Percentiles rank a stretch among this genome's conserved stretches.
Evolutionary conservation across 73 alveolate genomes (phyloP).

Genomic region (Uronychia binucleata): DNA sequence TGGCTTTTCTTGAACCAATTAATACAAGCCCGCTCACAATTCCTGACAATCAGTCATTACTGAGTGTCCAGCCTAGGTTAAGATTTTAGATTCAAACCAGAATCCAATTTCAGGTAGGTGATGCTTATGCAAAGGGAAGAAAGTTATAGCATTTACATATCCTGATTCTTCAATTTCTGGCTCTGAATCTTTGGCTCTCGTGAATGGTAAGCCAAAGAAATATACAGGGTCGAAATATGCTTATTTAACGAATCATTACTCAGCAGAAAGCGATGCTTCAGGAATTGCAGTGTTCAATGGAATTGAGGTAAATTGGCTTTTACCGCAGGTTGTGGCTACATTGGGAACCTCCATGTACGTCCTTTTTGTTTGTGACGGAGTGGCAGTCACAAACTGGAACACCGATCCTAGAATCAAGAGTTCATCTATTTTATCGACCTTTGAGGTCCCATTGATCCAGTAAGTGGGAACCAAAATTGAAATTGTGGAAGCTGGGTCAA

Average conservation of each 20-base stretch:
- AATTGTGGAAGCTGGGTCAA: background rate
- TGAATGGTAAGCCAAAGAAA: background rate
- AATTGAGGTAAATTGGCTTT: too few species aligned
- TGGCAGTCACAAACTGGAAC: background rate
- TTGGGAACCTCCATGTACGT: background rate
- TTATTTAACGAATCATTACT: background rate
- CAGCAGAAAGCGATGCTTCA: background rate
- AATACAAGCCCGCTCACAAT: background rate
- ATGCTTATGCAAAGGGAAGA: too few species aligned
- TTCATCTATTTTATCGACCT: background rate
- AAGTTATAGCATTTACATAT: background rate
- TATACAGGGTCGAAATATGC: background rate
- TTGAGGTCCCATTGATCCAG: background rate
- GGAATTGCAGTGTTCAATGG: background rate
- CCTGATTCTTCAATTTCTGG: background rate
- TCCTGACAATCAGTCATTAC: background rate
- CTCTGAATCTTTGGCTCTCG: too few species aligned
- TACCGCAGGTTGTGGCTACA: background rate
- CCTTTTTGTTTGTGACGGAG: background rate
- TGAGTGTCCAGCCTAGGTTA: background rate
- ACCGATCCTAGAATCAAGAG: background rate
- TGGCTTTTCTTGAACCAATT: background rate
- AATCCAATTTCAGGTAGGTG: background rate
- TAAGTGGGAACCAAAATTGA: too few species aligned
- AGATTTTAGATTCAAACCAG: background rate